Conservation (phyloP, 2,329 filamentous ascomycete genomes). For the Beauveria medogensis region DNA sequence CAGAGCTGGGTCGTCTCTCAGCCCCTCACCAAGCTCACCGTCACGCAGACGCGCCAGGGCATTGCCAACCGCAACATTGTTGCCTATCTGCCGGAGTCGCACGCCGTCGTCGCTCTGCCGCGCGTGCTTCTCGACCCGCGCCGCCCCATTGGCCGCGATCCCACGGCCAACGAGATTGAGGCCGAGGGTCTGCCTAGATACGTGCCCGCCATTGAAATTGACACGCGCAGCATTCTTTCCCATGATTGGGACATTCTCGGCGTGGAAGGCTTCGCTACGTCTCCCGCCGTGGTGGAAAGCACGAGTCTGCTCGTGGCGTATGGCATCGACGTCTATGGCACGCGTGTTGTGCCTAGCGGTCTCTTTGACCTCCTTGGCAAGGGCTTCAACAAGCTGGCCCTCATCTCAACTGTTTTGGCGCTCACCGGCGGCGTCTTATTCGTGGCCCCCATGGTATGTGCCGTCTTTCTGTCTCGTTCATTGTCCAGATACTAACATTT, state of each 20-base stretch:
- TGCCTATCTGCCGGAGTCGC: conserved; percentile 64
- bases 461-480: neutral
- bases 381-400: conserved; percentile 83
- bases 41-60: conserved; percentile 85
- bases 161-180: conserved; percentile 68
- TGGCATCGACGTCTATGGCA: conserved; percentile 82
- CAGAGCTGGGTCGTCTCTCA: conserved; percentile 76
- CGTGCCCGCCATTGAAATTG: conserved; percentile 68
- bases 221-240: conserved; percentile 70
- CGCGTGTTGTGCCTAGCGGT: conserved; percentile 76
- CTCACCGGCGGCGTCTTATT: conserved; percentile 68
- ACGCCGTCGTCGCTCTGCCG: conserved; percentile 72
- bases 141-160: conserved; percentile 76
- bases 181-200: conserved; percentile 74
- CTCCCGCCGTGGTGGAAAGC: conserved; percentile 78
- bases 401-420: conserved; percentile 76
- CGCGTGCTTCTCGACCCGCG: conserved; percentile 75
- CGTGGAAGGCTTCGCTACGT: conserved; percentile 62
- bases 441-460: conserved; percentile 76
- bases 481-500: conserved; percentile 23
- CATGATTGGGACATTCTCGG: conserved; percentile 78
- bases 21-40: conserved; percentile 69
- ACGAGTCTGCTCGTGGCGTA: conserved; percentile 85
- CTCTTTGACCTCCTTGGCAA: conserved; percentile 89
- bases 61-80: conserved; percentile 80